A percentile compares a stretch with the other conserved stretches of the same genome.
Conservation (phyloP, 345 rosid species). For the Limnanthes douglasii region DNA sequence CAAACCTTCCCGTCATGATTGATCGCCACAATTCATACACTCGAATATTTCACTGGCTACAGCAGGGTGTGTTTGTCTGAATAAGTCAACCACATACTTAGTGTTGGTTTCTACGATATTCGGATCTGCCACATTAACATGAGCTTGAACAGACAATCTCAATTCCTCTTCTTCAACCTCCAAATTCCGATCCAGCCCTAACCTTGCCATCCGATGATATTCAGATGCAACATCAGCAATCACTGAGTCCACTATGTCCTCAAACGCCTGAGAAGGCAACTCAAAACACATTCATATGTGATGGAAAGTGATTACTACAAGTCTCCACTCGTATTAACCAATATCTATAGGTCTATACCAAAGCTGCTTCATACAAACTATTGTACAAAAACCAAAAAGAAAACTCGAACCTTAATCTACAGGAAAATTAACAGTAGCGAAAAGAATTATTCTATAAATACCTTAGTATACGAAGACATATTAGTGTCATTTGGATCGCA, state of each 20-base stretch:
- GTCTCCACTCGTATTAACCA: too few species aligned
- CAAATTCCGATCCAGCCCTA: slow-evolving; percentile 72
- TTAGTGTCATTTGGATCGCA: too few species aligned
- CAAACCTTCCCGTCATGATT: slow-evolving; percentile 81
- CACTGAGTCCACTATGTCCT: slow-evolving; percentile 67
- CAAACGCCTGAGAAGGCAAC: slow-evolving; percentile 54
- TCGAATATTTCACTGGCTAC: slow-evolving; percentile 73
- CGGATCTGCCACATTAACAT: slow-evolving; percentile 60
- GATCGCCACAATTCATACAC: slow-evolving; percentile 87
- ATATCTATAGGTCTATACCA: too few species aligned
- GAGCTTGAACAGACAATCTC: slow-evolving; percentile 71
- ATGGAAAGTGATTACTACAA: too few species aligned
- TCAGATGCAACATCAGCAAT: slow-evolving; percentile 94
- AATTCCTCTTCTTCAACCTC: slow-evolving; percentile 84
- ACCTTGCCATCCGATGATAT: slow-evolving; percentile 68
- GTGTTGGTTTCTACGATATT: slow-evolving; percentile 49
- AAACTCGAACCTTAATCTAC: too few species aligned
- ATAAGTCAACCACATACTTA: slow-evolving; percentile 79
- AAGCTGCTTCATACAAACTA: too few species aligned
- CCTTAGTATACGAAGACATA: too few species aligned
- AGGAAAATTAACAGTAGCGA: too few species aligned
- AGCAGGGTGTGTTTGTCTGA: slow-evolving; percentile 80
- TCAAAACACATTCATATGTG: too few species aligned
- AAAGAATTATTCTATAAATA: too few species aligned
- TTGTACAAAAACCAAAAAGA: too few species aligned